Base-by-base conservation (phyloP, 176 grass and related monocot genomes). In the Poa annua region DNA sequence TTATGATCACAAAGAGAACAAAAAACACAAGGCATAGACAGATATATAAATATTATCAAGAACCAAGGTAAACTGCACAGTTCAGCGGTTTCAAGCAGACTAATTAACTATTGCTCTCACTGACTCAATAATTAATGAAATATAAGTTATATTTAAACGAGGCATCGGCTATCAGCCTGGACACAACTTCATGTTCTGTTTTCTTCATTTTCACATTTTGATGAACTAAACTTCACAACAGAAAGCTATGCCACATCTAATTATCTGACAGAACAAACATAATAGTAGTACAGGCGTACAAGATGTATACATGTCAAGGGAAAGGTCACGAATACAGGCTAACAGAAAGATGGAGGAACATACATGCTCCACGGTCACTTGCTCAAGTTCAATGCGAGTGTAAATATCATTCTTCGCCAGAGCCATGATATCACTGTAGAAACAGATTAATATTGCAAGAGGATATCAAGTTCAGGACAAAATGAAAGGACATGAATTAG, bases 401-500 rank as follows among this genome's bases (percentile, higher is more conserved):
- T 93, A 93, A 51, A 93, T 42, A 13, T 93, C 82, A 67, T 90
- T 87, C 81, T 90, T 85, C 10, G 85, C 85, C 75, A 93, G 48
- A 85, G 88, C 88, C 91, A 93, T 93, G 76, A 93, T 93, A 85
- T 90, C 88, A 80, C 91, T 93, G 91, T 66, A 19, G 7, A 67
- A 69, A 80, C 13, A 83, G 15, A 51, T 66, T 7, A 62, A 49
- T 15, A 49, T 16, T 57, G 10, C 14, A 15, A 63, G 34, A 16
- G 14, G 61, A 34, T 64, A 64, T 34, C 61, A 64, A 64, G 61
- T 34, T n/a, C 6, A 44, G 44, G 42, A 48, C 16, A 11, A 49
- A 76, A 74, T 68, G 42, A 48, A 74, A 75, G 4, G 47, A 80
- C 47, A 42, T 19, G 66, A 39, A 44, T 70, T 42, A 86, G 19